Evolutionary conservation across 306 rosid species (phyloP), one percentile per base, ranked within the genome.

Genomic region (Citrullus colocynthis): DNA sequence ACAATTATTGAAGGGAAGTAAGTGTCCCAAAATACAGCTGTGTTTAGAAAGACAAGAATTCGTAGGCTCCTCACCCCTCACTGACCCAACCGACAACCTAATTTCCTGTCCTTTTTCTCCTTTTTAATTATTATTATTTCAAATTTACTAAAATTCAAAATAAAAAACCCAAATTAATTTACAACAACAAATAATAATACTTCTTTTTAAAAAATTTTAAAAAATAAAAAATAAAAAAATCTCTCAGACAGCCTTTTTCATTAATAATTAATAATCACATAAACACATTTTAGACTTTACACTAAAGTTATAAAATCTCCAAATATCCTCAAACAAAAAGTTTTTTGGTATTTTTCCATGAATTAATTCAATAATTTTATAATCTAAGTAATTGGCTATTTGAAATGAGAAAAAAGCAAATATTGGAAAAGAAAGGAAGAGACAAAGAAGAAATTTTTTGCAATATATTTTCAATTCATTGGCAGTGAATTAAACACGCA

Each of bases 401-500:
- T 32, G 6, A 65, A 65, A 65, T 65, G 4, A 20, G 14, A n/a
- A 21, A 4, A 41, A 42, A 3, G 66, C n/a, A 60, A 24, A 42
- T n/a, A 41, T 69, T 69, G 74, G 34, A 1, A 18, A 39, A 67
- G 0, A 70, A 10, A 45, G 12, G 4, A 13, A 24, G 9, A 24
- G 17, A n/a, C 2, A 15, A 24, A 64, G 4, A 44, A 13, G 9
- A 62, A 42, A 41, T 48, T 6, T 20, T 71, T 71, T 45, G 48
- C 76, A 24, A 20, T 15, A 32, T 24, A 45, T 71, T 71, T 48
- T 71, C 24, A 21, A 14, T 48, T 59, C 76, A 71, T 48, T 49
- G 39, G 21, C 30, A 71, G 76, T 14, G 76, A 71, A 71, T 48
- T 42, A 73, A 73, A 73, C 76, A 48, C 1, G 45, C 77, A 73